Conservation (phyloP, 345 rosid genomes). For the Litchi chinensis region DNA sequence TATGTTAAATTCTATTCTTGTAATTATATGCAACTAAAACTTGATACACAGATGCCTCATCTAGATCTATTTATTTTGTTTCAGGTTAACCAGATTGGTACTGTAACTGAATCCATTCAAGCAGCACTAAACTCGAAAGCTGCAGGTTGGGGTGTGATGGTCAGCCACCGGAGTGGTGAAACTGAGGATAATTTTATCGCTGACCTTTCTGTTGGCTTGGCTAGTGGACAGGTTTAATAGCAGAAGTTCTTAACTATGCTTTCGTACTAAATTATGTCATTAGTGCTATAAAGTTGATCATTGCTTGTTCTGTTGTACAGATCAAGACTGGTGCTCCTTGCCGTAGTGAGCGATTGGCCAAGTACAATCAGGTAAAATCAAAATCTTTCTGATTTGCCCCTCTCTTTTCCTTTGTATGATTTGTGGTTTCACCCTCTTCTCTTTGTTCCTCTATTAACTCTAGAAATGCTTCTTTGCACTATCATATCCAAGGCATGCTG, state of each 20-base stretch:
- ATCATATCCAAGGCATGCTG: not conserved
- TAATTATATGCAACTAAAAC: not conserved
- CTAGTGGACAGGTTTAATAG: constrained; percentile 84
- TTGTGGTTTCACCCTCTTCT: constrained; percentile 3
- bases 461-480: not conserved
- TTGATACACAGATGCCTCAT: not conserved
- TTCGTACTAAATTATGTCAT: not conserved
- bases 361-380: constrained; percentile 86
- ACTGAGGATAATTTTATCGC: constrained; percentile 97
- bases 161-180: constrained; percentile 97
- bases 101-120: constrained; percentile 92
- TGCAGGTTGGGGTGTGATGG: constrained; percentile 99
- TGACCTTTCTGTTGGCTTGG: constrained; percentile 95
- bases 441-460: not conserved
- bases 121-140: constrained; percentile 96
- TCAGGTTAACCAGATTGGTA: constrained; percentile 98
- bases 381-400: not conserved
- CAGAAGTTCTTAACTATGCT: constrained; percentile 16
- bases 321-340: constrained; percentile 99
- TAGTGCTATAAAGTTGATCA: constrained; percentile 9
- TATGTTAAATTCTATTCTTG: not conserved
- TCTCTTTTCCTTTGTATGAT: not conserved
- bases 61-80: constrained; percentile 9
- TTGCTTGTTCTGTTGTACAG: constrained; percentile 40
- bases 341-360: constrained; percentile 93